A percentile compares a stretch with the other conserved stretches of the same genome.
phyloP scores from a whole-genome alignment of 441 rosid genomes.

The Adansonia grandidieri region DNA sequence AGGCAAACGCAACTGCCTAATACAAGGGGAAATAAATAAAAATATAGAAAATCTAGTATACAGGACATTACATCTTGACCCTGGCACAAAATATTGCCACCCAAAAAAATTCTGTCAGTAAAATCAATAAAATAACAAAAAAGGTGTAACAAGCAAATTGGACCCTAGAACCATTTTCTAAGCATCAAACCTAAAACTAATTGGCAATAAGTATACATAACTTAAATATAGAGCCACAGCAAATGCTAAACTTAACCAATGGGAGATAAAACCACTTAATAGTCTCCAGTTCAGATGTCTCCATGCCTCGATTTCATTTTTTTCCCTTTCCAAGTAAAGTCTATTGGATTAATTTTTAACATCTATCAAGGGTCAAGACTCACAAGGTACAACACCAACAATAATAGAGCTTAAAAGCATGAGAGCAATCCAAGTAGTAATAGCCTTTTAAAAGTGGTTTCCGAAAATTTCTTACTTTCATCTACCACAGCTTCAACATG shows the following conservation, averaged over 20 bases:
- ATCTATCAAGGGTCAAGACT: not conserved
- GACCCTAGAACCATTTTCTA: not conserved
- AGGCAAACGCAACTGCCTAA: not conserved
- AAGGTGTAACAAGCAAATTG: constrained; percentile 5
- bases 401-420: not conserved
- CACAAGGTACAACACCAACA: constrained; percentile 8
- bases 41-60: not conserved
- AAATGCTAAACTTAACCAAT: not conserved
- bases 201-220: not conserved
- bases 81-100: constrained; percentile 5
- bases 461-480: constrained; percentile 68
- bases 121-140: constrained; percentile 15
- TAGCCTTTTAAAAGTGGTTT: constrained; percentile 23
- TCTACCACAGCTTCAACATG: constrained; percentile 84
- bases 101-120: not conserved
- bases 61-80: not conserved
- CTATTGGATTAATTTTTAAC: not conserved
- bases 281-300: not conserved
- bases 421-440: not conserved
- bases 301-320: not conserved
- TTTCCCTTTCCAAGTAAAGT: constrained; percentile 16
- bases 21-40: not conserved
- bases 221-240: constrained; percentile 7
- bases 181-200: not conserved
- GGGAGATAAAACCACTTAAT: not conserved